Evolutionary conservation across 768 basidiomycete species (phyloP).

Genomic region (Rossbeevera mucosa): DNA sequence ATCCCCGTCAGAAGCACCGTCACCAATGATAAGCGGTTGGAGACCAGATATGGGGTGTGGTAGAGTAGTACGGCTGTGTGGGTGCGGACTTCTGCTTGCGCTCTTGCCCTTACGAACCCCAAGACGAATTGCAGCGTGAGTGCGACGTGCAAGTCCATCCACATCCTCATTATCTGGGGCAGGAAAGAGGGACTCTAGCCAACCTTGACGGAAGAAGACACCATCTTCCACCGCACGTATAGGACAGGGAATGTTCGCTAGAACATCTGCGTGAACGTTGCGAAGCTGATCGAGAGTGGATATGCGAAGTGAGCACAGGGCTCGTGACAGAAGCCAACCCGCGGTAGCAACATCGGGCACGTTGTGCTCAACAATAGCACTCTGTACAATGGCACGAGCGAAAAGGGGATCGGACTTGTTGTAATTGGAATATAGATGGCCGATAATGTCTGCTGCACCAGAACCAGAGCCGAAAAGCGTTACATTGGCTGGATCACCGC

Average conservation of each 20-base stretch:
- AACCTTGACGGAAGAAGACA: conserved; percentile 58
- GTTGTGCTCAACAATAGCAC: conserved; percentile 57
- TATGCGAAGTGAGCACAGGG: conserved; percentile 53
- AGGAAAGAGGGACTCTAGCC: conserved; percentile 46
- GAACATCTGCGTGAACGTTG: conserved; percentile 50
- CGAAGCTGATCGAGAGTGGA: conserved; percentile 61
- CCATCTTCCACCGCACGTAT: conserved; percentile 65
- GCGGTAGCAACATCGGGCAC: conserved; percentile 56
- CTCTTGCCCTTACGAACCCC: conserved; percentile 23
- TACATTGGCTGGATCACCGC: conserved; percentile 55
- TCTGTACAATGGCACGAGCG: conserved; percentile 73
- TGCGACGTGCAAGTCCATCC: conserved; percentile 10
- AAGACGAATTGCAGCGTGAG: conserved; percentile 19
- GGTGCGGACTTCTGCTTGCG: conserved; percentile 28
- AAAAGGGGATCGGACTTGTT: conserved; percentile 62
- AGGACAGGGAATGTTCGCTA: conserved; percentile 48
- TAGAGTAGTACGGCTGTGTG: conserved; percentile 12
- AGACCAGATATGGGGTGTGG: conserved; percentile 21
- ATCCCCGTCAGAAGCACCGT: conserved; percentile 60
- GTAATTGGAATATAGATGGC: conserved; percentile 56
- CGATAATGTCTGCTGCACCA: conserved; percentile 52
- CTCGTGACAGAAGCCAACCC: conserved; percentile 63
- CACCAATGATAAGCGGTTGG: conserved; percentile 75
- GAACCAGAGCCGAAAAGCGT: conserved; percentile 41
- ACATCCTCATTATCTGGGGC: conserved; percentile 20